Conservation (phyloP, 1,139 yeast species). For the Candida sp. region DNA sequence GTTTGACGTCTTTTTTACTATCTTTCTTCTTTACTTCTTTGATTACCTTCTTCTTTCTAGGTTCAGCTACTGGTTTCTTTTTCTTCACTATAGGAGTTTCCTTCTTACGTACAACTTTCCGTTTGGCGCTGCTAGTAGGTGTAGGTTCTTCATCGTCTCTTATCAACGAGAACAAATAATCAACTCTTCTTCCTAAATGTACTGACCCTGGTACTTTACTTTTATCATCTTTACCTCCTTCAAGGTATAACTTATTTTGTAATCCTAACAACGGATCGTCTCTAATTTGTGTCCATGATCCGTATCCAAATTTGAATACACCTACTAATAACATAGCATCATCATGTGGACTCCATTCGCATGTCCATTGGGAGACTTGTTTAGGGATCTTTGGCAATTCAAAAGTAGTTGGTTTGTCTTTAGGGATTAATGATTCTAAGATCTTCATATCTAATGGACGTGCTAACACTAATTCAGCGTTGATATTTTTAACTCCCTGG, state of each 20-base stretch:
- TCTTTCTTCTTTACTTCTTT: conserved; percentile 4
- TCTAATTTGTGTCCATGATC: conserved; percentile 91
- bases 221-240: conserved; percentile 14
- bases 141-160: conserved; percentile 46
- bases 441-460: conserved; percentile 81
- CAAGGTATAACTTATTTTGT: conserved; percentile 78
- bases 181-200: conserved; percentile 91
- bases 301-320: conserved; percentile 89
- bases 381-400: conserved; percentile 63
- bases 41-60: conserved; percentile 2
- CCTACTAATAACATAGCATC: conserved; percentile 89
- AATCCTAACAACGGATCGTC: conserved; percentile 93
- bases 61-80: conserved; percentile 5
- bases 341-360: conserved; percentile 79
- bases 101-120: conserved; percentile 13
- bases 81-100: conserved; percentile 8
- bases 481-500: conserved; percentile 82
- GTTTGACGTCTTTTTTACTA: background rate
- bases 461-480: conserved; percentile 82
- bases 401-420: conserved; percentile 55
- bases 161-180: conserved; percentile 72
- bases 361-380: conserved; percentile 87
- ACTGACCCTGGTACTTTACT: conserved; percentile 81
- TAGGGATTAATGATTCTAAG: conserved; percentile 57
- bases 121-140: conserved; percentile 10